phyloP scores from a whole-genome alignment of 805 yeast genomes.

The Diddensiella transvaalensis region DNA sequence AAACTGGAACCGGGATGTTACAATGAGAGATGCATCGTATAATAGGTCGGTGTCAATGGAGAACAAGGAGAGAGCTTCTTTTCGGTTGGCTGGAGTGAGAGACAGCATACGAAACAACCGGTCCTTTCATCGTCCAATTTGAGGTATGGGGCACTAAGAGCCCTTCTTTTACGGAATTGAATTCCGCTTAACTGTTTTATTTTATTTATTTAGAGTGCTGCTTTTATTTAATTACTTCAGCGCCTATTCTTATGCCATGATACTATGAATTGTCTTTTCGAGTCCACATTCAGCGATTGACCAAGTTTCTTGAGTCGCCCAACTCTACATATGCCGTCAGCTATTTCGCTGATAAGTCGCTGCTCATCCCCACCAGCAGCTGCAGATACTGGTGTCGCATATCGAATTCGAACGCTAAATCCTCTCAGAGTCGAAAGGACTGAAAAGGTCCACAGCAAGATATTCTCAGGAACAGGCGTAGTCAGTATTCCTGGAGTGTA shows the following conservation, averaged over 20 bases:
- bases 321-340: constrained; percentile 29
- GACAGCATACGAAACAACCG: neutral
- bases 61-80: neutral
- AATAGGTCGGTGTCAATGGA: neutral
- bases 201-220: constrained; percentile 2
- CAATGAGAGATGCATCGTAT: constrained; percentile 7
- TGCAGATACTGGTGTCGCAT: constrained; percentile 28
- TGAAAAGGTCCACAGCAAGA: constrained; percentile 28
- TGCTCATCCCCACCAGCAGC: constrained; percentile 15
- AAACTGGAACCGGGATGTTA: constrained; percentile 2
- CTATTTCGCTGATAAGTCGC: constrained; percentile 17
- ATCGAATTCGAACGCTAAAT: constrained; percentile 28
- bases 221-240: too few species aligned
- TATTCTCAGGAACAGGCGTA: constrained; percentile 34
- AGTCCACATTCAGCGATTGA: constrained; percentile 38
- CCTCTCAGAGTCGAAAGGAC: constrained; percentile 22
- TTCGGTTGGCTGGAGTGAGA: neutral
- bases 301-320: constrained; percentile 52
- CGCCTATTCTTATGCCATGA: constrained; percentile 31
- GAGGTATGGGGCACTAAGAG: too few species aligned
- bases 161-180: neutral
- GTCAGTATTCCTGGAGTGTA: constrained; percentile 33
- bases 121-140: too few species aligned
- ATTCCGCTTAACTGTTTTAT: constrained; percentile 1
- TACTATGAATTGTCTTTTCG: constrained; percentile 44